Evolutionary conservation across 208 protist species (phyloP).

Genomic region (Wallacemonas sp.): DNA sequence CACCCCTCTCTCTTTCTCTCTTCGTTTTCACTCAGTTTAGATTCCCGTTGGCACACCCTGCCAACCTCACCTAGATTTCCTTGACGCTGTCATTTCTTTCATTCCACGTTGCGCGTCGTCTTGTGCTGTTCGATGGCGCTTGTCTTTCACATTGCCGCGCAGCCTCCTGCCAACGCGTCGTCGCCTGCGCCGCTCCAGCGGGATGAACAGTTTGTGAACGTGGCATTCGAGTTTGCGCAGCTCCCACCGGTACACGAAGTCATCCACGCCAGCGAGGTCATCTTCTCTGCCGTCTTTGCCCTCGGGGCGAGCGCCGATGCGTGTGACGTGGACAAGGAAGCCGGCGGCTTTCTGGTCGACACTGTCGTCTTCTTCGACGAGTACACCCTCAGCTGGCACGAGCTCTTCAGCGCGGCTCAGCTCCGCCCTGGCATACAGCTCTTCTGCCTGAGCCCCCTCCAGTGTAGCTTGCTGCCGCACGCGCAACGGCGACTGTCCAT

Average conservation of each 20-base stretch:
- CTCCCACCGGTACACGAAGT: conserved; percentile 61
- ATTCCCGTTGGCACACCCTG: too few species aligned
- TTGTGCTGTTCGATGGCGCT: conserved; percentile 39
- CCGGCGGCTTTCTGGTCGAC: conserved; percentile 31
- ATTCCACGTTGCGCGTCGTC: too few species aligned
- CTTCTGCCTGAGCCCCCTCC: conserved; percentile 43
- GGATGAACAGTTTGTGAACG: conserved; percentile 31
- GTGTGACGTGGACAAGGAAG: neutral
- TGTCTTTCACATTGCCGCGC: conserved; percentile 30
- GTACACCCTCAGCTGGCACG: conserved; percentile 40
- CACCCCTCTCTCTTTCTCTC: too few species aligned
- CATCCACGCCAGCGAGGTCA: conserved; percentile 43
- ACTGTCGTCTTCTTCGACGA: conserved; percentile 46
- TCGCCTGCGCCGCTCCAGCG: conserved; percentile 10
- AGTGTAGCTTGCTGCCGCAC: neutral
- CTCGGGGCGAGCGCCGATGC: neutral
- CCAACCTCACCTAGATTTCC: too few species aligned
- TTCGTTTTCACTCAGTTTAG: too few species aligned
- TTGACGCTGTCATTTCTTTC: too few species aligned
- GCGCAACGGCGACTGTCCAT: neutral
- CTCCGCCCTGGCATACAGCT: conserved; percentile 56
- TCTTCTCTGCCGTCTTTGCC: conserved; percentile 31
- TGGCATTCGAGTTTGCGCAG: conserved; percentile 51
- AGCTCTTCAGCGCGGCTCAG: conserved; percentile 59
- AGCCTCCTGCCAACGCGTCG: conserved; percentile 1